A percentile compares a stretch with the other conserved stretches of the same genome.
These are phyloP conservation scores for Pythium plurisporium DNA, from an alignment of 352 stramenopile genomes.

Conservation along the genomic window DNA sequence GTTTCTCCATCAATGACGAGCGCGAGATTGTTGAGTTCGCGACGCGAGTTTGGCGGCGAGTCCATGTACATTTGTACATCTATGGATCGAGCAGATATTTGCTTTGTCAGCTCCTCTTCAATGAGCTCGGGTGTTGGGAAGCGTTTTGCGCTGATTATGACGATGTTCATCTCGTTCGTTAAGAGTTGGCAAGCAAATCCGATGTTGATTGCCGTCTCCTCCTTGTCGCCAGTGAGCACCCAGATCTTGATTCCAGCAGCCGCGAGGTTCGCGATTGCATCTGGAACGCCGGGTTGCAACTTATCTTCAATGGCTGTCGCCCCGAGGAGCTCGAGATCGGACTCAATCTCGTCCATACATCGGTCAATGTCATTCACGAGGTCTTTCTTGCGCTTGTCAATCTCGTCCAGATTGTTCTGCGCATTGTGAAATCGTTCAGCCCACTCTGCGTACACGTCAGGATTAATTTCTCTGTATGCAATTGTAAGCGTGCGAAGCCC, in stretches of 20 bases:
- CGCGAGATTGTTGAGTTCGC: slow-evolving; percentile 50
- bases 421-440: slow-evolving; percentile 51
- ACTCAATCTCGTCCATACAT: slow-evolving; percentile 58
- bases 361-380: slow-evolving; percentile 57
- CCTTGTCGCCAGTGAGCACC: slow-evolving; percentile 94
- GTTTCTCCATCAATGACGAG: slow-evolving; percentile 82
- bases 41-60: slow-evolving; percentile 33
- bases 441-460: slow-evolving; percentile 61
- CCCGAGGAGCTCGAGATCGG: slow-evolving; percentile 79
- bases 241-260: slow-evolving; percentile 92
- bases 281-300: slow-evolving; percentile 86
- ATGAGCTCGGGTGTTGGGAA: slow-evolving; percentile 34
- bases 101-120: slow-evolving; percentile 47
- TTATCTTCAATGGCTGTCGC: slow-evolving; percentile 93
- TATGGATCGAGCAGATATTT: slow-evolving; percentile 36
- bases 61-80: slow-evolving; percentile 51
- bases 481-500: slow-evolving; percentile 83
- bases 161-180: slow-evolving; percentile 53
- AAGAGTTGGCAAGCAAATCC: slow-evolving; percentile 65
- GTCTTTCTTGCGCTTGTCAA: slow-evolving; percentile 44
- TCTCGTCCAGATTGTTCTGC: slow-evolving; percentile 49
- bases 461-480: slow-evolving; percentile 46
- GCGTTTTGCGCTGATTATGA: slow-evolving; percentile 54
- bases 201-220: slow-evolving; percentile 95
- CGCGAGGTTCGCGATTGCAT: slow-evolving; percentile 80